These are phyloP conservation scores for Podospora conica DNA, from an alignment of 495 filamentous ascomycete genomes.

Conservation along the genomic window DNA sequence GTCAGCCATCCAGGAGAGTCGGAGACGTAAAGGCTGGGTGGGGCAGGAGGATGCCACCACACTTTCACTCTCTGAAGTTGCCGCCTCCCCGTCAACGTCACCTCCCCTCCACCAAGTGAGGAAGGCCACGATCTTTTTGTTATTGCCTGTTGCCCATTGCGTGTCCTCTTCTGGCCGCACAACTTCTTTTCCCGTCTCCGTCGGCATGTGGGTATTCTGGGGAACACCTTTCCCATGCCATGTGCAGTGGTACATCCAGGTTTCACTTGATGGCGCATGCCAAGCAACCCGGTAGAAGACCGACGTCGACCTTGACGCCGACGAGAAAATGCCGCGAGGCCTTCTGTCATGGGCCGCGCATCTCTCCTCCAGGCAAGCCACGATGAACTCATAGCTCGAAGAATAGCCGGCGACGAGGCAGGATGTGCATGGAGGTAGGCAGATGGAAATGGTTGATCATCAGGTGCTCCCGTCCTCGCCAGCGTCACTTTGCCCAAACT, in stretches of 20 bases:
- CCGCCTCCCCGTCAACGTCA: not conserved
- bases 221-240: not conserved
- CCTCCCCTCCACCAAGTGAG: not conserved
- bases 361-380: not conserved
- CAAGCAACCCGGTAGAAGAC: not conserved
- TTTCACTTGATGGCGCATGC: not conserved
- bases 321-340: not conserved
- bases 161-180: not conserved
- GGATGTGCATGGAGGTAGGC: no score
- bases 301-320: not conserved
- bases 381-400: not conserved
- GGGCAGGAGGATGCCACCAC: not conserved
- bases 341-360: not conserved
- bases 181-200: no score
- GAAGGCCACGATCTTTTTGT: slow-evolving; percentile 4
- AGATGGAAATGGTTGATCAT: not conserved
- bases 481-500: not conserved
- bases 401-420: not conserved
- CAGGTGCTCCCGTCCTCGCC: not conserved
- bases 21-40: not conserved
- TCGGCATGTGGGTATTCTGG: not conserved
- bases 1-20: not conserved
- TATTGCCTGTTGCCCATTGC: not conserved
- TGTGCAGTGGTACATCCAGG: not conserved
- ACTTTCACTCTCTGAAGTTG: not conserved